Evolutionary conservation across 345 rosid species (phyloP), one percentile per base, ranked within the genome.

Genomic region (Mercurialis annua): DNA sequence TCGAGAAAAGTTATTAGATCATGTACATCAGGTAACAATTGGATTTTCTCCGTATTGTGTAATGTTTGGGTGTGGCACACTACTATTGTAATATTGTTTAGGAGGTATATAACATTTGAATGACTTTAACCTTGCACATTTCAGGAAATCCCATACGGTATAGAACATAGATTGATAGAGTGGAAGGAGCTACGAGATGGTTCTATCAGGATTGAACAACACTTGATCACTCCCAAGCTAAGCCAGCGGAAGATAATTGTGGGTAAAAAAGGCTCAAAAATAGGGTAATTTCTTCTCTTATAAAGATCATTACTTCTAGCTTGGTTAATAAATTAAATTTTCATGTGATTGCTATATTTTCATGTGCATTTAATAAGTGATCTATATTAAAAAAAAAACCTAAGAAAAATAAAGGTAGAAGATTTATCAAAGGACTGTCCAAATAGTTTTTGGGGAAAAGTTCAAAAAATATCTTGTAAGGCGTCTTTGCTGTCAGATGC

Each of bases 191-290:
- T 87, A 62, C 74, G 90, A 23, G 87, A 94, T 71, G 99, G 97
- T 59, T 89, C 96, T 69, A 77, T 89, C 20, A 84, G 96, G 74
- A 94, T 94, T 21, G 98, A 91, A 76, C 98, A 94, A 30, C 99
- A 89, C 70, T 76, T 88, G 5, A 80, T 91, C 72, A 85, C 88
- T 50, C 81, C 77, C 65, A 89, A 91, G 71, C 56, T 73, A 53
- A 94, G 98, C 84, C 98, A 89, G 67, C 89, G 96, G 56, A 89
- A 83, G 83, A 91, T 94, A 83, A 92, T 94, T 64, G 96, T 88
- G 36, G 99, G 99, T 58, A 92, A 88, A 79, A 86, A 84, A 5
- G 98, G 99, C 69, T 79, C 84, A 64, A 88, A 85, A 74, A 87
- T 88, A 55, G 96, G 97, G 97, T 85, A 84, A 71, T 57, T n/a